Evolutionary conservation across 495 filamentous ascomycete genomes (phyloP).

Genomic region (Daldinia decipiens): DNA sequence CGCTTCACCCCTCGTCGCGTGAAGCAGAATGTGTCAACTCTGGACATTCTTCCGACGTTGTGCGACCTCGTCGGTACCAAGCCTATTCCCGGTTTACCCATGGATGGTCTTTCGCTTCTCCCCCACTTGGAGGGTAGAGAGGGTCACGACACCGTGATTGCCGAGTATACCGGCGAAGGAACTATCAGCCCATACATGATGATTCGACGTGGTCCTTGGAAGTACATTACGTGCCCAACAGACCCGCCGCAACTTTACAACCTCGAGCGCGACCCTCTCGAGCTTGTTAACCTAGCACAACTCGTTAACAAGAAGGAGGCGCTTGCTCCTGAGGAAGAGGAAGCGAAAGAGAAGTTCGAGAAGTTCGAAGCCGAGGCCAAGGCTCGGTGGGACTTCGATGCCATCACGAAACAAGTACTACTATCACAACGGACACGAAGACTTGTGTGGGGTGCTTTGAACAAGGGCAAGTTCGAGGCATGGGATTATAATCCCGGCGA

Average conservation of each 20-base stretch:
- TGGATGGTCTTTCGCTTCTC: slow-evolving; percentile 79
- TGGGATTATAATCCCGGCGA: slow-evolving; percentile 84
- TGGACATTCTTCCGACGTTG: slow-evolving; percentile 87
- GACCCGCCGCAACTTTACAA: slow-evolving; percentile 85
- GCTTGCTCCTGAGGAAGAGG: slow-evolving; percentile 51
- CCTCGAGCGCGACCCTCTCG: slow-evolving; percentile 74
- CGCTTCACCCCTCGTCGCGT: slow-evolving; percentile 74
- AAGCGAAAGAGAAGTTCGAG: slow-evolving; percentile 60
- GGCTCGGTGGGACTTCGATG: slow-evolving; percentile 76
- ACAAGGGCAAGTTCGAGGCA: slow-evolving; percentile 70
- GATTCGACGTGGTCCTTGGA: slow-evolving; percentile 85
- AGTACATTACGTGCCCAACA: slow-evolving; percentile 81
- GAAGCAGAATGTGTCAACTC: slow-evolving; percentile 79
- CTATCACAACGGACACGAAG: slow-evolving; percentile 75
- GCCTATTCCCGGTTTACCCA: slow-evolving; percentile 69
- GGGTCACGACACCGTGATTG: slow-evolving; percentile 78
- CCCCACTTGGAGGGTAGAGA: slow-evolving; percentile 72
- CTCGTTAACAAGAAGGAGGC: slow-evolving; percentile 50
- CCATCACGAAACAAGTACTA: slow-evolving; percentile 74
- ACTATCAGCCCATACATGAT: slow-evolving; percentile 89
- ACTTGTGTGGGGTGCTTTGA: slow-evolving; percentile 78
- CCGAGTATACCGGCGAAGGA: slow-evolving; percentile 90
- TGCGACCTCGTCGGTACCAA: slow-evolving; percentile 78
- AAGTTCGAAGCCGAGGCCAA: slow-evolving; percentile 73
- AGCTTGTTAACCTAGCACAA: slow-evolving; percentile 73